These are phyloP conservation scores for Camelina sativa DNA, from an alignment of 345 rosid species.

Conservation along the genomic window DNA sequence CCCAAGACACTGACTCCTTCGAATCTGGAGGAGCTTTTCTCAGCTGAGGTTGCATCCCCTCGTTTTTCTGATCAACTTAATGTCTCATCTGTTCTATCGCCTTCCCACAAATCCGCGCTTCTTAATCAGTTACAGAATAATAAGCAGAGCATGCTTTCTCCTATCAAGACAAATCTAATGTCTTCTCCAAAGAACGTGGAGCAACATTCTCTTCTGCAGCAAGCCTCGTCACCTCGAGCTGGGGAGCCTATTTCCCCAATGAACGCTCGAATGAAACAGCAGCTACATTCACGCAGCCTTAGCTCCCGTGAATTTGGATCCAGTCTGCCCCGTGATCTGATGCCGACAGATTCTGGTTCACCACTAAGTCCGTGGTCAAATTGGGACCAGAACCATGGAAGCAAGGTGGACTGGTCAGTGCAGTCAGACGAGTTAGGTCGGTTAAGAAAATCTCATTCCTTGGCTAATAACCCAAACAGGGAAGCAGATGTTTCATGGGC, in stretches of 20 bases:
- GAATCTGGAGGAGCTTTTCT: conserved; percentile 70
- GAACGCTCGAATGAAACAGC: conserved; percentile 62
- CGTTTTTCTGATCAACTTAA: conserved; percentile 59
- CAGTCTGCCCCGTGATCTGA: conserved; percentile 44
- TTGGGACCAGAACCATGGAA: conserved; percentile 80
- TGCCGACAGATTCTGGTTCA: conserved; percentile 52
- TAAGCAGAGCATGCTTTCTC: conserved; percentile 80
- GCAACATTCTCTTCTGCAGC: conserved; percentile 56
- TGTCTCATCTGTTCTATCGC: conserved; percentile 63
- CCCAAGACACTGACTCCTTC: conserved; percentile 69
- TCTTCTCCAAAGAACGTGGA: conserved; percentile 69
- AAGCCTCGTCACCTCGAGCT: conserved; percentile 71
- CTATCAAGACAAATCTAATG: conserved; percentile 60
- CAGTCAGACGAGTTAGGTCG: conserved; percentile 60
- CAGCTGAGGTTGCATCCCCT: conserved; percentile 66
- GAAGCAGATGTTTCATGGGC: conserved; percentile 88
- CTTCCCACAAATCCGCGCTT: conserved; percentile 65
- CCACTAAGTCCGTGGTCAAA: conserved; percentile 75
- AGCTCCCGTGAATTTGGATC: conserved; percentile 72
- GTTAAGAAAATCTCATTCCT: conserved; percentile 56
- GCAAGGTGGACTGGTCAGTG: conserved; percentile 68
- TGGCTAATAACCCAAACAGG: conserved; percentile 57
- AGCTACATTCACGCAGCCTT: conserved; percentile 64
- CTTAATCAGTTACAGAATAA: conserved; percentile 69
- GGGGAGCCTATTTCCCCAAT: conserved; percentile 77